Conservation (phyloP, 768 basidiomycete species). For the Lactarius evosmus region DNA sequence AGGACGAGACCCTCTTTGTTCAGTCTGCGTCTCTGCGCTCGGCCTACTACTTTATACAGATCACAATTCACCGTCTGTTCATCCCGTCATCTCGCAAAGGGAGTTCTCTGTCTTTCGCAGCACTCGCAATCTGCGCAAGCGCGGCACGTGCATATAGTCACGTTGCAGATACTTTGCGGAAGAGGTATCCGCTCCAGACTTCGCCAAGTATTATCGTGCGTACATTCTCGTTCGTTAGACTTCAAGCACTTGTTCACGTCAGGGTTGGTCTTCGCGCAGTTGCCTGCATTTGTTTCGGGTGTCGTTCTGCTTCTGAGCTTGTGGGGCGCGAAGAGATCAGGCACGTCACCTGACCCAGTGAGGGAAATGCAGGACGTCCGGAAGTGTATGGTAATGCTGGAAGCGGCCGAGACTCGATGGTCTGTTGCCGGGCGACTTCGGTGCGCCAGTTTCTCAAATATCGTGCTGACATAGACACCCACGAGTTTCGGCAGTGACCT, state of each 20-base stretch:
- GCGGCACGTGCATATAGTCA: slow-evolving; percentile 48
- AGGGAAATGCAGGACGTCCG: slow-evolving; percentile 52
- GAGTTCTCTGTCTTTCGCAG: slow-evolving; percentile 40
- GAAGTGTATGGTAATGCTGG: slow-evolving; percentile 42
- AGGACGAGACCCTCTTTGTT: slow-evolving; percentile 38
- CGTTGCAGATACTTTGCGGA: slow-evolving; percentile 38
- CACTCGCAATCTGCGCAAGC: slow-evolving; percentile 52
- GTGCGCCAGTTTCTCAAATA: slow-evolving; percentile 1
- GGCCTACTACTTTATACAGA: slow-evolving; percentile 44
- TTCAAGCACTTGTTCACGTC: slow-evolving; percentile 9
- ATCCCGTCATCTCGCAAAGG: slow-evolving; percentile 39
- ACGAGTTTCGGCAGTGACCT: slow-evolving; percentile 16
- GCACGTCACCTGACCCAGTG: slow-evolving; percentile 40
- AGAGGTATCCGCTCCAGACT: slow-evolving; percentile 28
- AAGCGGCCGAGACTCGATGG: slow-evolving; percentile 26
- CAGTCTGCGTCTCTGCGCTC: slow-evolving; percentile 41
- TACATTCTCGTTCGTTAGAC: not conserved
- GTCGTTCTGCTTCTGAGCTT: slow-evolving; percentile 55
- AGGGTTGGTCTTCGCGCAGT: slow-evolving; percentile 27
- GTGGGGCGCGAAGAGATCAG: slow-evolving; percentile 49
- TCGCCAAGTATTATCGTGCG: slow-evolving; percentile 24
- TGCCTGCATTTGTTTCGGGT: slow-evolving; percentile 44
- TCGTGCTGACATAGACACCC: not conserved
- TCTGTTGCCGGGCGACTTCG: slow-evolving; percentile 24
- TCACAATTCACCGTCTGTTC: slow-evolving; percentile 50